Evolutionary conservation across 2,329 filamentous ascomycete species (phyloP).

Genomic region (Epichloe sylvatica): DNA sequence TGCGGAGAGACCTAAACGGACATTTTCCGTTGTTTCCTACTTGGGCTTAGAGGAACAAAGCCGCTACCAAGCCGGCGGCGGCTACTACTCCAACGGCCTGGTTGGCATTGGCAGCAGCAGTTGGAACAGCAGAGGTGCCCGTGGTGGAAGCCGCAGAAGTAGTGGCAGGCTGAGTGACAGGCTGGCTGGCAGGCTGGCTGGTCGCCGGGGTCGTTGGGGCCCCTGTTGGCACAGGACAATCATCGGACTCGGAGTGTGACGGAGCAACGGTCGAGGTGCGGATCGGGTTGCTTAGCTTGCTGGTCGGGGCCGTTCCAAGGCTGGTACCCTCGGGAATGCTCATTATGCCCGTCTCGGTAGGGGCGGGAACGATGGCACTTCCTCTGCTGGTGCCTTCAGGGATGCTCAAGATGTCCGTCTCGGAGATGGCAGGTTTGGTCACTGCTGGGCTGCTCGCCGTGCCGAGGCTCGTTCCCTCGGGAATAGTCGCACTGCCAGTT

Average conservation of each 20-base stretch:
- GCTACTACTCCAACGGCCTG: slow-evolving; percentile 22
- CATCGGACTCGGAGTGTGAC: neutral
- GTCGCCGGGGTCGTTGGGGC: slow-evolving; percentile 2
- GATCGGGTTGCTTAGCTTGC: slow-evolving; percentile 1
- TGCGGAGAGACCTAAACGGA: no score
- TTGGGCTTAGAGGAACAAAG: slow-evolving; percentile 25
- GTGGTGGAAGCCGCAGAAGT: neutral
- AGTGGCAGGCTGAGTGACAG: slow-evolving; percentile 5
- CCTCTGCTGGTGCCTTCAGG: neutral
- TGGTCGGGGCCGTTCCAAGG: slow-evolving; percentile 45
- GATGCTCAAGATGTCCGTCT: slow-evolving; percentile 7
- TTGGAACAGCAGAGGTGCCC: slow-evolving; percentile 9
- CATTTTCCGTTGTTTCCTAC: neutral
- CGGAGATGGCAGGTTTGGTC: neutral
- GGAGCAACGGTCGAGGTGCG: slow-evolving; percentile 1
- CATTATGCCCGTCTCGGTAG: slow-evolving; percentile 4
- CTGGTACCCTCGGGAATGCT: slow-evolving; percentile 30
- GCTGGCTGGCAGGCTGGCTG: slow-evolving; percentile 6
- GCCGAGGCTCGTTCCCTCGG: neutral
- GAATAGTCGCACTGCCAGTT: neutral
- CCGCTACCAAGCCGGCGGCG: slow-evolving; percentile 24
- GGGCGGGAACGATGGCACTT: neutral
- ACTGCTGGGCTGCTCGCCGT: neutral
- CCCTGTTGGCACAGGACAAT: neutral
- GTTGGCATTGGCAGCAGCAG: slow-evolving; percentile 18